Evolutionary conservation across 208 protist genomes (phyloP).

Genomic region (Acanthamoeba lugdunensis): DNA sequence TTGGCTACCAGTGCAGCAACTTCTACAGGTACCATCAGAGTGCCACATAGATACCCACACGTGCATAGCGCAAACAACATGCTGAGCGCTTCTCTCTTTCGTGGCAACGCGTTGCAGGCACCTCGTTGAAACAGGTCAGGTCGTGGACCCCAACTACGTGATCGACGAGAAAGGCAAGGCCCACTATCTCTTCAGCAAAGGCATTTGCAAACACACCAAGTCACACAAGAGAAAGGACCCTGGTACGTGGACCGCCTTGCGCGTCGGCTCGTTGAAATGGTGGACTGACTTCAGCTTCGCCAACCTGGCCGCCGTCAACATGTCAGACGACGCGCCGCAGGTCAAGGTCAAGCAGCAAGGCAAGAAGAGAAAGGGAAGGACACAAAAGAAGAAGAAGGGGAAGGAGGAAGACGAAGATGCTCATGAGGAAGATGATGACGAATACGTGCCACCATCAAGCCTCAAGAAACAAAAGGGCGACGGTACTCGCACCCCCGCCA

Average conservation of each 20-base stretch:
- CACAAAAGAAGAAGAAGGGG: conserved; percentile 32
- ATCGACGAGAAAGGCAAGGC: conserved; percentile 83
- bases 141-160: conserved; percentile 80
- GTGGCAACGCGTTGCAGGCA: conserved; percentile 16
- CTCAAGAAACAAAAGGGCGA: conserved; percentile 34
- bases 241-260: not conserved
- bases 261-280: not conserved
- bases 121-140: conserved; percentile 76
- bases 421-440: conserved; percentile 70
- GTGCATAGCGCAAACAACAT: not conserved
- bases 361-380: conserved; percentile 40
- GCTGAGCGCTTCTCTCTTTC: not conserved
- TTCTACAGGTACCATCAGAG: conserved; percentile 77
- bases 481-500: not conserved
- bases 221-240: conserved; percentile 32
- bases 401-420: conserved; percentile 50
- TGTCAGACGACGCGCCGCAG: not conserved
- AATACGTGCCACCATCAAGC: conserved; percentile 72
- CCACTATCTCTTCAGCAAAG: conserved; percentile 77
- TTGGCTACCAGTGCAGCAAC: conserved; percentile 86
- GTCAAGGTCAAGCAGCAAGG: not conserved
- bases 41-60: not conserved
- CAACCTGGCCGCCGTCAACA: not conserved
- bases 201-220: conserved; percentile 68
- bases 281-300: not conserved